Percentiles rank a stretch among this genome's conserved stretches.
These are phyloP conservation scores for Pseudevernia furfuracea DNA, from an alignment of 495 filamentous ascomycete species.

Conservation along the genomic window DNA sequence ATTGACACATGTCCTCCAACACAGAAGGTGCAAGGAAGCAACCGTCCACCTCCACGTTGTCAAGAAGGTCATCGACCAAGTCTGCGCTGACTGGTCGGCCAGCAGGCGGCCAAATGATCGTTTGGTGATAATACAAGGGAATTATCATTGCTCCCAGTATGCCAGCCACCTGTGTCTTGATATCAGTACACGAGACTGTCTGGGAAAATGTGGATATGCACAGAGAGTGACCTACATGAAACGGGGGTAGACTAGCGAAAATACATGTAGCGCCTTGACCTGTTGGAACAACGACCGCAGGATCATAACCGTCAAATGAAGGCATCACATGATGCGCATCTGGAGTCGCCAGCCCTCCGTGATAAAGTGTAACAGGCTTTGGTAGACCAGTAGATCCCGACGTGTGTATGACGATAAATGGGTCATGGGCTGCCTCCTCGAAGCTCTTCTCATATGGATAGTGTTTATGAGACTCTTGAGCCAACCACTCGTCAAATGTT, in stretches of 20 bases:
- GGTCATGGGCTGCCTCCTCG: constrained; percentile 38
- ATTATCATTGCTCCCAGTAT: constrained; percentile 29
- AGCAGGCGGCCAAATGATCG: constrained; percentile 28
- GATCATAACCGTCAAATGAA: constrained; percentile 24
- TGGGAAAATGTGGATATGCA: neutral
- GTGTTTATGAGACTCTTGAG: constrained; percentile 7
- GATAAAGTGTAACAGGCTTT: constrained; percentile 44
- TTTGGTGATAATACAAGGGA: constrained; percentile 27
- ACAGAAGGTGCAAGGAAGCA: constrained; percentile 32
- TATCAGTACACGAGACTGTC: neutral
- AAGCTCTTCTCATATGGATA: constrained; percentile 34
- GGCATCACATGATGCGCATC: constrained; percentile 33
- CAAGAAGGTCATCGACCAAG: constrained; percentile 27
- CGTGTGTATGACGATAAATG: constrained; percentile 47
- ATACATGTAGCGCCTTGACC: constrained; percentile 26
- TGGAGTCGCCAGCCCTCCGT: constrained; percentile 40
- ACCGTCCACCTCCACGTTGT: constrained; percentile 27
- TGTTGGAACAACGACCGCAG: constrained; percentile 18
- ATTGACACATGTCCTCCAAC: constrained; percentile 31
- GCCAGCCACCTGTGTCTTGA: constrained; percentile 29
- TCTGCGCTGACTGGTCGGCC: constrained; percentile 27
- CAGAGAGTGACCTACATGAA: constrained; percentile 25
- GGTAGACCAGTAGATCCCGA: constrained; percentile 53
- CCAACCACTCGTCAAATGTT: constrained; percentile 27
- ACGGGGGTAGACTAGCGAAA: constrained; percentile 32